A percentile compares a stretch with the other conserved stretches of the same genome.
Conservation (phyloP, 768 basidiomycete genomes). For the Russula abietina region DNA sequence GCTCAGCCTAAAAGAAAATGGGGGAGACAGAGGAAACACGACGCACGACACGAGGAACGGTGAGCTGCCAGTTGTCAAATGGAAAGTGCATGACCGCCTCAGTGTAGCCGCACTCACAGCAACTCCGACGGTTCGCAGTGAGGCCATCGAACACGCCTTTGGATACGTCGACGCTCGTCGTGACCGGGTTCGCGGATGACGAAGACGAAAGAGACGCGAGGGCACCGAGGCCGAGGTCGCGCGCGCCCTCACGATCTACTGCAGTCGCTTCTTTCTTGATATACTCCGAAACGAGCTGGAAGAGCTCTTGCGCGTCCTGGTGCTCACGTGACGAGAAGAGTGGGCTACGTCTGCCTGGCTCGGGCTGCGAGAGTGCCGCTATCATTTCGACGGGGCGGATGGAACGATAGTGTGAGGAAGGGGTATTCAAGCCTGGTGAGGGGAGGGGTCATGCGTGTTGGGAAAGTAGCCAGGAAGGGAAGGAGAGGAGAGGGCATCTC, state of each 20-base stretch:
- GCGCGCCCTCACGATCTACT: slow-evolving; percentile 62
- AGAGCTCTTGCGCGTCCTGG: slow-evolving; percentile 98
- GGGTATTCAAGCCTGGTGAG: slow-evolving; percentile 55
- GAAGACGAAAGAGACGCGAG: slow-evolving; percentile 31
- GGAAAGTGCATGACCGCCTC: slow-evolving; percentile 91
- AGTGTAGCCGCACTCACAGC: slow-evolving; percentile 85
- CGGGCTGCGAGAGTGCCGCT: slow-evolving; percentile 52
- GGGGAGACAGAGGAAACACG: slow-evolving; percentile 40
- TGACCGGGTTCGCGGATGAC: slow-evolving; percentile 23
- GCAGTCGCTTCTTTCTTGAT: slow-evolving; percentile 78
- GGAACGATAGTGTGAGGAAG: slow-evolving; percentile 49
- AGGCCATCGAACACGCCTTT: slow-evolving; percentile 85
- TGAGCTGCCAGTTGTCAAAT: slow-evolving; percentile 79
- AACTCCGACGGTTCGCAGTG: slow-evolving; percentile 84
- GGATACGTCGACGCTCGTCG: slow-evolving; percentile 35
- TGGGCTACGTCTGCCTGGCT: slow-evolving; percentile 49
- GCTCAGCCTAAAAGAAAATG: not conserved
- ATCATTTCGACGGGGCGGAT: slow-evolving; percentile 73
- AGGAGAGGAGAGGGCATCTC: not conserved
- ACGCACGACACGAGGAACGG: slow-evolving; percentile 51
- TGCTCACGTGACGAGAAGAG: slow-evolving; percentile 88
- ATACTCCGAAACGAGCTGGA: slow-evolving; percentile 85
- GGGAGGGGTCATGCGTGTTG: not conserved
- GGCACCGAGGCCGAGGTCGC: slow-evolving; percentile 67
- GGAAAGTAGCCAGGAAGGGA: slow-evolving; percentile 24